These are phyloP conservation scores for Moricandia moricandioides DNA, from an alignment of 345 rosid genomes.

Conservation along the genomic window DNA sequence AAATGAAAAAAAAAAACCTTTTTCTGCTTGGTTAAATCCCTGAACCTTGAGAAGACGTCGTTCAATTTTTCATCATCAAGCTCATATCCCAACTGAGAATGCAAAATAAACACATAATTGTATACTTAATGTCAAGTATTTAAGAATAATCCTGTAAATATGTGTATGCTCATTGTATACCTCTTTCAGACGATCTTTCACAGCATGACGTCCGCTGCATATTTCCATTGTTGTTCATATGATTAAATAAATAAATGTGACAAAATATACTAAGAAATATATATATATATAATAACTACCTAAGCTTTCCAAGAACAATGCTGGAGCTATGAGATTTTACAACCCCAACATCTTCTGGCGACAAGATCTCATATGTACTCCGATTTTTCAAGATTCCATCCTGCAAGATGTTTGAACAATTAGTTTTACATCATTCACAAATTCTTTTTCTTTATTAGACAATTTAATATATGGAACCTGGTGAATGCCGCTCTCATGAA, in stretches of 20 bases:
- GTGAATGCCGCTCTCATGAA: conserved; percentile 88
- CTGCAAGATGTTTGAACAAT: conserved; percentile 37
- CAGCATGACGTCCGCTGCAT: conserved; percentile 88
- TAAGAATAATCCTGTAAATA: background rate
- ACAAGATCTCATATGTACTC: conserved; percentile 82
- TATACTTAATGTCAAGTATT: background rate
- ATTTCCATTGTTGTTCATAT: background rate
- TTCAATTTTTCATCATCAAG: conserved; percentile 62
- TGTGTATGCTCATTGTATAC: background rate
- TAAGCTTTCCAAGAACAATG: conserved; percentile 85
- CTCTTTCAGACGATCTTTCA: conserved; percentile 68
- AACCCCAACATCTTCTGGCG: conserved; percentile 82
- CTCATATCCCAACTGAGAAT: conserved; percentile 74
- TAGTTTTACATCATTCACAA: background rate
- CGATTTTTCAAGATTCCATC: conserved; percentile 91
- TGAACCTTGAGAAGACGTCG: conserved; percentile 68
- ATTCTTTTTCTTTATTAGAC: background rate
- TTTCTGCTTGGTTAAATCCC: conserved; percentile 75
- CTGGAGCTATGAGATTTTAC: conserved; percentile 62
- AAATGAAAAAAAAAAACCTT: conserved; percentile 44
- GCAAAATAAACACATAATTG: background rate
- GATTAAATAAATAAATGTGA: background rate
- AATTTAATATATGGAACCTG: conserved; percentile 51
- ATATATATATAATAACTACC: conserved; percentile 34
- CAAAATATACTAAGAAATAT: background rate